Percentiles rank a stretch among this genome's conserved stretches.
Conservation (phyloP, 768 basidiomycete genomes). For the Boletales sp. region DNA sequence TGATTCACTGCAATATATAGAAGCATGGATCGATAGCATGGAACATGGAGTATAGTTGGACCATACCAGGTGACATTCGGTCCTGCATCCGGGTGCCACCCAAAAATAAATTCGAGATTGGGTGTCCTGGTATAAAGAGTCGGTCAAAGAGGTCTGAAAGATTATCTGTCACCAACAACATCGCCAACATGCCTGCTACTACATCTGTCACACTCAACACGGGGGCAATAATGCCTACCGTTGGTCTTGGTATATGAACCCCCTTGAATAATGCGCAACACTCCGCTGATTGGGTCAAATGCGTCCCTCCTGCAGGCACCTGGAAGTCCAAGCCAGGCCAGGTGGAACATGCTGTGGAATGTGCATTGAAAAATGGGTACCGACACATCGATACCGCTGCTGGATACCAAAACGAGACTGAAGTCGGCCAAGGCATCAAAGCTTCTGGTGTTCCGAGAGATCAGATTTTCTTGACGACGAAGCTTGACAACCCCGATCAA, state of each 20-base stretch:
- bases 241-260: constrained; percentile 53
- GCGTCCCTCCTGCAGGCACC: constrained; percentile 51
- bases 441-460: constrained; percentile 67
- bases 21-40: not conserved
- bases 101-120: constrained; percentile 1
- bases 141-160: not conserved
- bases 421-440: constrained; percentile 78
- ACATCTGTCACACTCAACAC: constrained; percentile 65
- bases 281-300: not conserved
- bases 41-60: not conserved
- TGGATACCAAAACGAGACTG: constrained; percentile 69
- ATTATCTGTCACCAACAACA: not conserved
- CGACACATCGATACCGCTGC: constrained; percentile 68
- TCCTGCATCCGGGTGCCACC: not conserved
- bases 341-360: constrained; percentile 71
- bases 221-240: constrained; percentile 70
- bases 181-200: constrained; percentile 44
- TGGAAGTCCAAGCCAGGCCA: constrained; percentile 72
- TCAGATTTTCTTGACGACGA: constrained; percentile 79
- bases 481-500: constrained; percentile 65
- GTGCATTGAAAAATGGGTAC: constrained; percentile 74
- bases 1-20: not conserved
- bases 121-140: too few relatives aligned
- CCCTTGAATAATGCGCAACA: not conserved
- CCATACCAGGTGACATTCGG: constrained; percentile 1